A percentile compares a stretch with the other conserved stretches of the same genome.
Conservation (phyloP, 345 rosid species). For the Heritiera fomes region DNA sequence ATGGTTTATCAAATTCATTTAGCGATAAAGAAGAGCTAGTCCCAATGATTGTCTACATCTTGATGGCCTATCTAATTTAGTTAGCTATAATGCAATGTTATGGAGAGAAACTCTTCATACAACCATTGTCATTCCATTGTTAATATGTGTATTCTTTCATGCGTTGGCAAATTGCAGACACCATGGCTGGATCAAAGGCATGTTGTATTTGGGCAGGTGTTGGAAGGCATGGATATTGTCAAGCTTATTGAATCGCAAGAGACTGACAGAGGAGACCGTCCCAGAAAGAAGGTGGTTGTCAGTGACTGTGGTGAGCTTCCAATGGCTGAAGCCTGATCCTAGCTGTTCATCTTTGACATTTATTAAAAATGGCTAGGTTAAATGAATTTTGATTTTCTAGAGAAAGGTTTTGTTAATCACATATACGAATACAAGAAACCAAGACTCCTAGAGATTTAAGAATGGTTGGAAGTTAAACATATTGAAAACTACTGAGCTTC, state of each 20-base stretch:
- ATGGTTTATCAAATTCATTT: not conserved
- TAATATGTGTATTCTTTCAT: not conserved
- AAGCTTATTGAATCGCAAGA: conserved; percentile 75
- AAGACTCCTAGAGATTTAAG: not conserved
- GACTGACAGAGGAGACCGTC: conserved; percentile 96
- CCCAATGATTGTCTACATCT: not conserved
- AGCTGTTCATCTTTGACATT: not conserved
- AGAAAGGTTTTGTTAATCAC: not conserved
- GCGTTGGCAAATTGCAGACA: conserved; percentile 55
- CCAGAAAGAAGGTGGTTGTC: conserved; percentile 79
- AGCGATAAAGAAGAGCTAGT: not conserved
- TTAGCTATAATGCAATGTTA: too few relatives aligned
- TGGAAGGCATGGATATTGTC: conserved; percentile 93
- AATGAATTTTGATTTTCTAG: not conserved
- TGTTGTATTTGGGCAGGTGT: conserved; percentile 94
- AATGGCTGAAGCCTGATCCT: conserved; percentile 45
- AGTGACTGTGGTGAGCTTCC: conserved; percentile 94
- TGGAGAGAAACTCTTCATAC: too few relatives aligned
- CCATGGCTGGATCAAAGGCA: conserved; percentile 95
- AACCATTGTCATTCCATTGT: not conserved
- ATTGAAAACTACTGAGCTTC: not conserved
- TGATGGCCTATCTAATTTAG: not conserved
- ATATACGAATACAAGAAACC: not conserved
- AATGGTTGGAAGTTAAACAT: not conserved
- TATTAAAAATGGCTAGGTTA: not conserved